These are phyloP conservation scores for Taiwanofungus camphoratus DNA, from an alignment of 1,284 basidiomycete species.

Conservation along the genomic window DNA sequence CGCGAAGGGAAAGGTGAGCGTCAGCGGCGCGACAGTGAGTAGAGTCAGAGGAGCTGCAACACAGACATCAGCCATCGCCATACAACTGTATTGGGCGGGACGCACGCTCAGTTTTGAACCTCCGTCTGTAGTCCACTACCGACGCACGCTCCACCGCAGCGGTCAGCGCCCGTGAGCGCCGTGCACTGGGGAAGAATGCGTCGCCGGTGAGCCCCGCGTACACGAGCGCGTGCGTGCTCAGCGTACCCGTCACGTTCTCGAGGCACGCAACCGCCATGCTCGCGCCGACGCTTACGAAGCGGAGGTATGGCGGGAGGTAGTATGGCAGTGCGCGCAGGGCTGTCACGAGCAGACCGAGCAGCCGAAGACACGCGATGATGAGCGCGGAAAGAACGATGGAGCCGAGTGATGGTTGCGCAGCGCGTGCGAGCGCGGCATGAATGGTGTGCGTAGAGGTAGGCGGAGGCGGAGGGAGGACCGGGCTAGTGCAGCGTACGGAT, in stretches of 20 bases:
- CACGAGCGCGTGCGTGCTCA: constrained; percentile 79
- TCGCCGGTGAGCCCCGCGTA: constrained; percentile 87
- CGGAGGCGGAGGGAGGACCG: constrained; percentile 40
- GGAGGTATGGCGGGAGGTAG: constrained; percentile 46
- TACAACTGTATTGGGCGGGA: constrained; percentile 4
- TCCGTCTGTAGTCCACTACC: constrained; percentile 37
- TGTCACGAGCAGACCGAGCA: constrained; percentile 42
- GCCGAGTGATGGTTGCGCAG: constrained; percentile 78
- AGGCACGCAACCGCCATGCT: constrained; percentile 46
- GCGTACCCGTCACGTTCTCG: constrained; percentile 62
- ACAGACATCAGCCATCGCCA: constrained; percentile 7
- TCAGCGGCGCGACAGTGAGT: constrained; percentile 76
- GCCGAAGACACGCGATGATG: constrained; percentile 66
- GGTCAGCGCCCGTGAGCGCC: constrained; percentile 58
- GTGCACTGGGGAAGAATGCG: constrained; percentile 74
- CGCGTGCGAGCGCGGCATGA: constrained; percentile 72
- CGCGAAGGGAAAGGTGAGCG: constrained; percentile 75
- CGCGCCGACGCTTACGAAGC: constrained; percentile 34
- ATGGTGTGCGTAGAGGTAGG: constrained; percentile 65
- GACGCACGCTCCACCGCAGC: constrained; percentile 35
- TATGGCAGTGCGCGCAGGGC: constrained; percentile 50
- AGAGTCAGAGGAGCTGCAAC: constrained; percentile 62
- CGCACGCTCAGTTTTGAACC: constrained; percentile 55
- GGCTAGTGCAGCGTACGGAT: constrained; percentile 31
- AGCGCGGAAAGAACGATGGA: constrained; percentile 74